Conservation (phyloP, 2,329 filamentous ascomycete genomes). For the Dactylella cylindrospora region DNA sequence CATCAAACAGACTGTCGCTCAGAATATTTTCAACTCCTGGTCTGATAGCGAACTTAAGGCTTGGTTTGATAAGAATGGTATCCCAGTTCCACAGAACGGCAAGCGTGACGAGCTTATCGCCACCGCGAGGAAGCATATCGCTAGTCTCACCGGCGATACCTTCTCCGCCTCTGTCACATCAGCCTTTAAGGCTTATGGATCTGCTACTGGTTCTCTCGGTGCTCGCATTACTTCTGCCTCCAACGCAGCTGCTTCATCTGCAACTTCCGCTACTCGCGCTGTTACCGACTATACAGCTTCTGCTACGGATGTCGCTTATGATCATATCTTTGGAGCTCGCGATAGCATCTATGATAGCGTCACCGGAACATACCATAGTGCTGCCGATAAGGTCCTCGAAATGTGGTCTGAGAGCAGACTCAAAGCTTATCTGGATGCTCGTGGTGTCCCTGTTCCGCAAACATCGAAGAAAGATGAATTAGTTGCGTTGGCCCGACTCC, state of each 20-base stretch:
- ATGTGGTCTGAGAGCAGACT: constrained; percentile 75
- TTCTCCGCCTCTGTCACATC: constrained; percentile 53
- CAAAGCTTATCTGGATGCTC: constrained; percentile 75
- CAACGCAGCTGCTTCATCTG: constrained; percentile 43
- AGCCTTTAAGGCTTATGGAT: constrained; percentile 52
- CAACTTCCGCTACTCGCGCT: constrained; percentile 57
- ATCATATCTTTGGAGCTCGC: constrained; percentile 72
- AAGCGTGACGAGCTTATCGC: constrained; percentile 86
- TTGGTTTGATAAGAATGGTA: constrained; percentile 86
- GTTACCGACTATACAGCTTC: constrained; percentile 54
- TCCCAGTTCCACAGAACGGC: constrained; percentile 87
- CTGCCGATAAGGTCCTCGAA: constrained; percentile 62
- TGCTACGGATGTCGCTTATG: constrained; percentile 61
- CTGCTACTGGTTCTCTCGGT: constrained; percentile 52
- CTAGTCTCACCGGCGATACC: constrained; percentile 69
- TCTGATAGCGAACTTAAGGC: constrained; percentile 86
- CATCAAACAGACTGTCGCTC: constrained; percentile 73
- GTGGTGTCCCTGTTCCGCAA: constrained; percentile 74
- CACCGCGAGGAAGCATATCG: constrained; percentile 82
- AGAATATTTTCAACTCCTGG: constrained; percentile 87
- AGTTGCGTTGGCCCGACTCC: constrained; percentile 70
- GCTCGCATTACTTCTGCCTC: constrained; percentile 41
- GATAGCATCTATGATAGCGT: constrained; percentile 55
- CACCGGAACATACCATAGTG: constrained; percentile 56
- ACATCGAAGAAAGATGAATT: constrained; percentile 71